Base-by-base conservation (phyloP, 116 monocot genomes). In the Zostera marina region DNA sequence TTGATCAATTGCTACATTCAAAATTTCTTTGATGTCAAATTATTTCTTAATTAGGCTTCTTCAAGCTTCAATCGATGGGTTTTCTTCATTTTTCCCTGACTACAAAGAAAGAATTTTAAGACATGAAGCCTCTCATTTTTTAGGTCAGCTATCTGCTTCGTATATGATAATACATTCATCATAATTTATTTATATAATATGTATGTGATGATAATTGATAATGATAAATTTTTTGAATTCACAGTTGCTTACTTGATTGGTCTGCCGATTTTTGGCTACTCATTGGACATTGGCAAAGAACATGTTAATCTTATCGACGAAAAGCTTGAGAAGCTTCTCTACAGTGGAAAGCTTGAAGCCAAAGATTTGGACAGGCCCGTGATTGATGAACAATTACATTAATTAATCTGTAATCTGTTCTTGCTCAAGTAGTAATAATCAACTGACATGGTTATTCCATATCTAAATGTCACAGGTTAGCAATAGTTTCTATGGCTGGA, bases 91-190 rank as follows among this genome's bases (percentile, higher is more conserved):
- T 68, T 88, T 85, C 17, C 85, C 96, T 62, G 89, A 96, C 61
- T 89, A 89, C 61, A 82, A 85, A 76, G 89, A 89, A 52, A 82
- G 96, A 54, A 83, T 82, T 72, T 73, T 72, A 45, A 65, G 82
- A 42, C 96, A 96, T 74, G 96, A 96, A 80, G 96, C 96, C 59
- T 85, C 96, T 68, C 96, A 96, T 75, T 96, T 96, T 47, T 68
- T 96, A 72, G 89, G 96, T 89, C 67, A 67, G 22, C 67, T 57
- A 5, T 5, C 4, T 1, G 32, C 32, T 2, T n/a, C n/a, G n/a
- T n/a, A n/a, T n/a, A n/a, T n/a, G n/a, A n/a, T n/a, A n/a, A n/a
- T n/a, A n/a, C n/a, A n/a, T n/a, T n/a, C n/a, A n/a, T n/a, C n/a
- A n/a, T n/a, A n/a, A n/a, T n/a, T n/a, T n/a, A n/a, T n/a, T n/a